Percentiles rank a stretch among this genome's conserved stretches.
Evolutionary conservation across 163 green algal species (phyloP).

Genomic region (Volvox carteri): DNA sequence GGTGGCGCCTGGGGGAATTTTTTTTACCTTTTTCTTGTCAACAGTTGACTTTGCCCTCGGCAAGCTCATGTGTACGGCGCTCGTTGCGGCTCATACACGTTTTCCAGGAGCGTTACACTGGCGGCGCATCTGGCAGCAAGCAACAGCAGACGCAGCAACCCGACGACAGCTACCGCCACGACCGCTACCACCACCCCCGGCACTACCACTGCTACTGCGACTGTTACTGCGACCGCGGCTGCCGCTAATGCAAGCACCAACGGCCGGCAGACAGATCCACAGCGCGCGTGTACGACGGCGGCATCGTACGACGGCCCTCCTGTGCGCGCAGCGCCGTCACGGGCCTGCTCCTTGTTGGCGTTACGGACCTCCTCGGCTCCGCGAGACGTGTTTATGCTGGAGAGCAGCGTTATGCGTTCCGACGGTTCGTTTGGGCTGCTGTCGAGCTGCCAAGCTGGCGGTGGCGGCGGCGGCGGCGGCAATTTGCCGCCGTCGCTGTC

Average conservation of each 20-base stretch:
- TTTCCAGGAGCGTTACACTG: not conserved
- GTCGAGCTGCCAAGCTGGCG: not conserved
- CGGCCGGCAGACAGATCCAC: not conserved
- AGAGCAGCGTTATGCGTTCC: not conserved
- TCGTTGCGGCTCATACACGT: too few species aligned
- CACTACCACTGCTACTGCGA: too few species aligned
- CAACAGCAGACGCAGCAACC: not conserved
- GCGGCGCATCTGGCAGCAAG: not conserved
- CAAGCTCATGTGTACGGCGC: too few species aligned
- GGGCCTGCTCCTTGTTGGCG: not conserved
- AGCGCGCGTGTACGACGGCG: not conserved
- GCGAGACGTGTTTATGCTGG: slow-evolving; percentile 23
- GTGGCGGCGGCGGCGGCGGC: not conserved
- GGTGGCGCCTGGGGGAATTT: too few species aligned
- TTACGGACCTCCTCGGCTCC: not conserved
- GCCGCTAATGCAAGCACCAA: not conserved
- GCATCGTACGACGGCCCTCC: not conserved
- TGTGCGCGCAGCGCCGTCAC: not conserved
- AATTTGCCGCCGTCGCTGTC: not conserved
- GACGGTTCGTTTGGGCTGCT: slow-evolving; percentile 1
- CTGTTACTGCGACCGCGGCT: not conserved
- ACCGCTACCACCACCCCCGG: not conserved
- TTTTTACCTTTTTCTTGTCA: too few species aligned
- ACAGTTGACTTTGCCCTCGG: too few species aligned
- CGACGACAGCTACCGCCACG: not conserved